Evolutionary conservation across 176 grass and related monocot genomes (phyloP), one percentile per base, ranked within the genome.

Genomic region (Secale cereale): DNA sequence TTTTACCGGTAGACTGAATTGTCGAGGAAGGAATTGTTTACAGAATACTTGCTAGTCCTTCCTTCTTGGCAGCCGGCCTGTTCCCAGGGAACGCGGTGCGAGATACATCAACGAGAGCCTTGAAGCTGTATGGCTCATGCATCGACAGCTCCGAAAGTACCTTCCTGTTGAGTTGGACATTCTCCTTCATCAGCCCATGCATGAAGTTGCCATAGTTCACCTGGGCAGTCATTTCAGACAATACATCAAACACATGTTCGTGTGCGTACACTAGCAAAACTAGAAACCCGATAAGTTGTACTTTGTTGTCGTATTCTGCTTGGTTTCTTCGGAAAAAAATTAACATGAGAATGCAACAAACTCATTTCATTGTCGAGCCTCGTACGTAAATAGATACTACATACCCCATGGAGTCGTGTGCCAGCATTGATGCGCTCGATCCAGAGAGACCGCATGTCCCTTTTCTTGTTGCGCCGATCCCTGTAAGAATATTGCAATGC

Each of bases 181-280:
- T 99, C 86, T 98, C 97, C 86, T 92, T 94, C 86, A 92, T 87
- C 43, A 99, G 33, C 65, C 97, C 97, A 91, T 94, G 93, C 89
- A 99, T 94, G 70, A 99, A 99, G 76, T 99, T 99, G 25, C 90
- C 93, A 74, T 96, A 99, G 82, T 94, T 99, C 69, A 99, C 97
- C 97, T 99, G 66, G 26, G 45, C 19, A 67, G 60, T 29, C 6
- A 81, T 39, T 52, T 54, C 52, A 70, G 59, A 54, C 4, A 15
- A 31, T 14, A 73, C 1, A 78, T 78, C 72, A 74, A 83, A 76
- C 48, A 77, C 9, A 57, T 57, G 52, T 57, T 0, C 5, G 0
- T 26, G 30, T 32, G 30, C 20, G 31, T 40, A 6, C 6, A 10
- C 10, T 76, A 78, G 4, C 4, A 32, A 27, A 46, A 73, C 22